Conservation (phyloP, 192 early-diverging fungal species). For the Allomyces javanicus region DNA sequence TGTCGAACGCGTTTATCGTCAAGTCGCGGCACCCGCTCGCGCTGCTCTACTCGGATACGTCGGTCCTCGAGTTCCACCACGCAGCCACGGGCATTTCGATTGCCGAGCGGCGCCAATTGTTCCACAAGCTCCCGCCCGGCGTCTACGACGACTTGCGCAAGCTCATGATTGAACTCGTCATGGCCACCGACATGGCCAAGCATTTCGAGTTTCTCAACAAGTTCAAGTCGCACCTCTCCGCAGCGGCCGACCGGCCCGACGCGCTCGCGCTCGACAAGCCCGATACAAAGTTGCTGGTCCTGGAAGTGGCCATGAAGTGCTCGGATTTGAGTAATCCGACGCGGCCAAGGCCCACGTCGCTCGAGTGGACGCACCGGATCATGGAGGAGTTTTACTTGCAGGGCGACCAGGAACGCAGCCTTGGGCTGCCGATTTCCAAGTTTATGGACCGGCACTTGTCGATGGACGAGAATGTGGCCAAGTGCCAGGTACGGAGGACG, state of each 20-base stretch:
- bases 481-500: conserved; percentile 17
- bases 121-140: conserved; percentile 20
- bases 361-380: conserved; percentile 24
- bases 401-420: conserved; percentile 26
- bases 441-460: conserved; percentile 31
- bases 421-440: conserved; percentile 33
- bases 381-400: conserved; percentile 13
- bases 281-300: conserved; percentile 8
- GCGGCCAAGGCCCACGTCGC: conserved; percentile 18
- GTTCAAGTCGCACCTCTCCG: conserved; percentile 30
- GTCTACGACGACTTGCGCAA: conserved; percentile 22
- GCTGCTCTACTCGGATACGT: conserved; percentile 32
- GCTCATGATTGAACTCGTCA: conserved; percentile 30
- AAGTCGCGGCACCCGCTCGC: conserved; percentile 27
- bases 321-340: conserved; percentile 36
- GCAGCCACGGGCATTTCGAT: conserved; percentile 31
- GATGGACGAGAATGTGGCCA: conserved; percentile 31
- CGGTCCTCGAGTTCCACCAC: conserved; percentile 36
- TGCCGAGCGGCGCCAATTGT: conserved; percentile 17
- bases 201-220: conserved; percentile 41
- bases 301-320: conserved; percentile 39
- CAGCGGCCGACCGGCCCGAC: conserved; percentile 14
- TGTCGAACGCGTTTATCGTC: conserved; percentile 35
- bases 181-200: conserved; percentile 31
- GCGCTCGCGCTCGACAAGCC: neutral